Evolutionary conservation across 805 yeast species (phyloP).

Genomic region (Brettanomyces anomalus): DNA sequence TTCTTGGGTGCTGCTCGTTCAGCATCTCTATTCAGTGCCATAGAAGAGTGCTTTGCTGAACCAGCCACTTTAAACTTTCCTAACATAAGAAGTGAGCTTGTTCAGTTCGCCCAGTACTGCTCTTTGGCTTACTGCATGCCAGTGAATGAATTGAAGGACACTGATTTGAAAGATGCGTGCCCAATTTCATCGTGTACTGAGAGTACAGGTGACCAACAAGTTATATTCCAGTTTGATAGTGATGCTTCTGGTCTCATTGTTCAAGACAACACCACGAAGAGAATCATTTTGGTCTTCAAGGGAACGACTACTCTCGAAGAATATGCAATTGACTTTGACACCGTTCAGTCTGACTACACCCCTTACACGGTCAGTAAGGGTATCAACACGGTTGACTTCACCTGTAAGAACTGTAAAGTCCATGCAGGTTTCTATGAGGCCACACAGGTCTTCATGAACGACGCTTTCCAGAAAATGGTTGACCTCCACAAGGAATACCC

Average conservation of each 20-base stretch:
- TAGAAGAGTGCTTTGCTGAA: too few species aligned
- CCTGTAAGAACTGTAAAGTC: conserved; percentile 46
- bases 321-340: conserved; percentile 51
- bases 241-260: conserved; percentile 49
- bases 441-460: conserved; percentile 30
- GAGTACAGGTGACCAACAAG: conserved; percentile 20
- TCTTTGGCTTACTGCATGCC: conserved; percentile 29
- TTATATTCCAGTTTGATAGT: conserved; percentile 33
- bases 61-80: too few species aligned
- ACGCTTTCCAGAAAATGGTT: conserved; percentile 29
- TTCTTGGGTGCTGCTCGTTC: too few species aligned
- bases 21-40: too few species aligned
- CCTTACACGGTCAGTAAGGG: conserved; percentile 27
- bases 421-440: conserved; percentile 58
- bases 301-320: conserved; percentile 60
- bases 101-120: conserved; percentile 20
- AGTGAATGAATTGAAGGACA: conserved; percentile 11
- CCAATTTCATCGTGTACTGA: conserved; percentile 24
- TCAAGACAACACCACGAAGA: conserved; percentile 33
- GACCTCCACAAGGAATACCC: conserved; percentile 30
- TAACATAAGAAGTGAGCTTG: not conserved
- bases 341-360: conserved; percentile 35
- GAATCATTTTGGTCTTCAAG: conserved; percentile 45
- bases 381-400: conserved; percentile 8
- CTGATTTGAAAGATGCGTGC: conserved; percentile 26